Percentiles rank a stretch among this genome's conserved stretches.
Conservation (phyloP, 2,329 filamentous ascomycete genomes). For the Trichoderma koningiopsis region DNA sequence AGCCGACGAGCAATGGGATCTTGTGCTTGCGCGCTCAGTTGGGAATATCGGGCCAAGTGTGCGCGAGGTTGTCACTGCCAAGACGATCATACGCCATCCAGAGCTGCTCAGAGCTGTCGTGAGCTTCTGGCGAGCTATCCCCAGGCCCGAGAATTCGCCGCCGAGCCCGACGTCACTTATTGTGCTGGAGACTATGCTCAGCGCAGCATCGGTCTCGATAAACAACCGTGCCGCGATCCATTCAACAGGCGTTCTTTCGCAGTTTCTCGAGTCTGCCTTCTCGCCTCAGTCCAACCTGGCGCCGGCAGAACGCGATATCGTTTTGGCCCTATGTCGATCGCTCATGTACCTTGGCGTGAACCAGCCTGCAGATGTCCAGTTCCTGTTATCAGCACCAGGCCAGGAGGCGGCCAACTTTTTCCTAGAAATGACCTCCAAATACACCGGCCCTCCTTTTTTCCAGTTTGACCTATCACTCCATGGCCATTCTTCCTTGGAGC, state of each 20-base stretch:
- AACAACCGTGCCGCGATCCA: constrained; percentile 74
- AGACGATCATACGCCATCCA: constrained; percentile 58
- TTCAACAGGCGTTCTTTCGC: constrained; percentile 68
- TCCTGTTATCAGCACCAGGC: constrained; percentile 61
- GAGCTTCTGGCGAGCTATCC: constrained; percentile 65
- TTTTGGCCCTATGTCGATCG: constrained; percentile 67
- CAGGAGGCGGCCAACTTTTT: constrained; percentile 66
- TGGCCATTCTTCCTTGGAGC: constrained; percentile 87
- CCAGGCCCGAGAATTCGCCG: constrained; percentile 47
- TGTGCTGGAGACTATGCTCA: constrained; percentile 64
- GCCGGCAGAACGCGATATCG: constrained; percentile 57
- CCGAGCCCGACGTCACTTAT: constrained; percentile 61
- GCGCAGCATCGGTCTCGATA: constrained; percentile 61
- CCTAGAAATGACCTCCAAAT: constrained; percentile 71
- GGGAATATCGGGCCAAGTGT: constrained; percentile 47
- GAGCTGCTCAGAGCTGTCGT: constrained; percentile 65
- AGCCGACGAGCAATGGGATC: constrained; percentile 43
- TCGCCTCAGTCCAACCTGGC: constrained; percentile 52
- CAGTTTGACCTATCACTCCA: constrained; percentile 90
- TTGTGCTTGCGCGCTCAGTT: constrained; percentile 42
- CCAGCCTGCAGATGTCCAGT: constrained; percentile 78
- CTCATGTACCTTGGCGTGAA: constrained; percentile 77
- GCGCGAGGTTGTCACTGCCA: constrained; percentile 52
- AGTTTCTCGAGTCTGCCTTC: constrained; percentile 66
- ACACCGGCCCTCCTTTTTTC: constrained; percentile 79